Evolutionary conservation across 441 rosid species (phyloP), one percentile per base, ranked within the genome.

Genomic region (Euphorbia celastroides): DNA sequence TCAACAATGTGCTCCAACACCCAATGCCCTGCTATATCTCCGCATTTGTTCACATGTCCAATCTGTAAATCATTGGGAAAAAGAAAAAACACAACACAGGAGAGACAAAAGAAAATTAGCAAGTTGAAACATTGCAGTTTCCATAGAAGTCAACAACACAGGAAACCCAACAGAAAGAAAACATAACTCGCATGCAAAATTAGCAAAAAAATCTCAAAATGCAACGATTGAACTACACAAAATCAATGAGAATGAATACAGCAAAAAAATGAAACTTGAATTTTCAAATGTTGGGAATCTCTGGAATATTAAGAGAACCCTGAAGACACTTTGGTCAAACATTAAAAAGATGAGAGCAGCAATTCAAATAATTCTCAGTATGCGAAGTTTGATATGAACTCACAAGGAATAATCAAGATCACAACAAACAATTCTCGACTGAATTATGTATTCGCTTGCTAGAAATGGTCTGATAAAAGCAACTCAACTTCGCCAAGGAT

Each of bases 1-100:
- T 93, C 99, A 66, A 93, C 99, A 66, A 93, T 91, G 79, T 93
- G 99, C 88, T 93, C 99, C 88, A 93, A 83, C 26, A 89, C 86
- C 56, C 93, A 94, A 70, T 97, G 99, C 80, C 99, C 99, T 32
- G 99, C 99, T 56, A 93, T 86, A 60, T 91, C 97, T 30, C 99
- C 97, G 1, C 87, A 69, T 81, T 94, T 94, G 52, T 83, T 94
- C 70, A 91, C 97, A 79, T 94, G 99, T 26, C 99, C 97, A 76
- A 80, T 88, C 96, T 93, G 82, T 57, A 75, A 44, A 67, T 12
- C 57, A 30, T 60, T 28, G 0, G 22, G 46, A 46, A 67, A 20
- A 20, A n/a, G 11, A 50, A 61, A 26, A 5, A 2, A n/a, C n/a
- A n/a, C n/a, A n/a, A n/a, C n/a, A n/a, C n/a, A n/a, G n/a, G n/a